These are phyloP conservation scores for Paramecium bursaria DNA, from an alignment of 73 alveolate genomes.

Conservation along the genomic window DNA sequence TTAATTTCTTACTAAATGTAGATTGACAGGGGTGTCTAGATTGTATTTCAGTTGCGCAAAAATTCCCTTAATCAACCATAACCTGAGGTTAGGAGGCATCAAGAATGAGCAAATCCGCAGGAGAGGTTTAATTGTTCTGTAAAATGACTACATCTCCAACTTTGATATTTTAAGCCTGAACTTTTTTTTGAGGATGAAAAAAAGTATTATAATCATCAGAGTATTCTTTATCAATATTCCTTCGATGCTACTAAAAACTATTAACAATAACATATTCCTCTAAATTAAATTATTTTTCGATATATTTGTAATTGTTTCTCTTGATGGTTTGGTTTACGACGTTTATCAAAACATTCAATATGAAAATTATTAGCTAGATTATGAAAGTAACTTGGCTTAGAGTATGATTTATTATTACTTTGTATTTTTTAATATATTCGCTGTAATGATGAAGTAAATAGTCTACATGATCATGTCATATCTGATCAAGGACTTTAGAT, in stretches of 20 bases:
- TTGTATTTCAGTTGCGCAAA: slow-evolving; percentile 1
- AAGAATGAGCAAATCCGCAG: slow-evolving; percentile 50
- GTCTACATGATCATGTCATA: slow-evolving; percentile 4
- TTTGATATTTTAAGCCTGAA: slow-evolving; percentile 3
- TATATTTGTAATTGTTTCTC: too few relatives aligned
- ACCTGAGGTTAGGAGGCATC: background rate
- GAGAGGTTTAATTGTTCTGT: background rate
- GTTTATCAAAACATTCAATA: slow-evolving; percentile 6
- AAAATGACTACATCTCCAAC: slow-evolving; percentile 48
- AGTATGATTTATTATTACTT: background rate
- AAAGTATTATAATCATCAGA: slow-evolving; percentile 16
- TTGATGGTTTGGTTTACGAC: background rate
- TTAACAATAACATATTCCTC: background rate
- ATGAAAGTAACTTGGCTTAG: slow-evolving; percentile 10
- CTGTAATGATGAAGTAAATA: background rate
- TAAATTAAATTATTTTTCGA: background rate
- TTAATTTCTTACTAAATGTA: background rate
- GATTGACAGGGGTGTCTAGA: slow-evolving; percentile 9
- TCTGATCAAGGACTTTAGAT: background rate
- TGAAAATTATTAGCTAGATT: slow-evolving; percentile 3
- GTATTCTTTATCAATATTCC: background rate
- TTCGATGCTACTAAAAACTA: slow-evolving; percentile 4
- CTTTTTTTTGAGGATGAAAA: slow-evolving; percentile 21
- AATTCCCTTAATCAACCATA: background rate
- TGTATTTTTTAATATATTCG: background rate